phyloP scores from a whole-genome alignment of 257 asterid genomes.

The Marsdenia floribunda region DNA sequence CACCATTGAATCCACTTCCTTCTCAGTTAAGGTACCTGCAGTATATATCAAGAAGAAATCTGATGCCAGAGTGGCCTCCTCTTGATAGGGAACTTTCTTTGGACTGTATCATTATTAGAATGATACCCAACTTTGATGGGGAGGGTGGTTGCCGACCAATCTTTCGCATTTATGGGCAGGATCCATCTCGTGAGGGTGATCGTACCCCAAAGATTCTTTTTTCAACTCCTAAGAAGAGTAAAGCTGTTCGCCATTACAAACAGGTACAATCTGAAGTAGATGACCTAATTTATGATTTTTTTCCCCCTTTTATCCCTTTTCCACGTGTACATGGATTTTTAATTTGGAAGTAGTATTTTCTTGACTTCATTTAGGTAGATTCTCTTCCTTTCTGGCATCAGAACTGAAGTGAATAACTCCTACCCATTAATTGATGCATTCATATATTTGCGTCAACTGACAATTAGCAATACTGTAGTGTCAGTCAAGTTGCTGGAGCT shows the following conservation, averaged over 20 bases:
- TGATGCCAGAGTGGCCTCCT: slow-evolving; percentile 90
- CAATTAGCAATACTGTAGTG: not conserved
- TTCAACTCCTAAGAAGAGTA: slow-evolving; percentile 74
- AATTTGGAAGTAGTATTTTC: not conserved
- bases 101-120: slow-evolving; percentile 86
- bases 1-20: slow-evolving; percentile 86
- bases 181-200: slow-evolving; percentile 58
- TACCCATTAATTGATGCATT: not conserved
- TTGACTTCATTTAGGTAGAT: not conserved
- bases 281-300: not conserved
- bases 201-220: slow-evolving; percentile 73
- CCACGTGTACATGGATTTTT: not conserved
- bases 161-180: slow-evolving; percentile 82
- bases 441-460: not conserved
- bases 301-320: not conserved
- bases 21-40: slow-evolving; percentile 91
- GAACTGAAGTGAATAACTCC: not conserved
- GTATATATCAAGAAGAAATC: slow-evolving; percentile 84
- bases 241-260: slow-evolving; percentile 65
- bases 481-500: not conserved
- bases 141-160: slow-evolving; percentile 85
- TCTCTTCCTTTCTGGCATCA: not conserved
- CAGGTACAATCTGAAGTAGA: slow-evolving; percentile 43
- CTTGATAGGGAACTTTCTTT: slow-evolving; percentile 73
- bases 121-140: slow-evolving; percentile 78